Percentiles rank a stretch among this genome's conserved stretches.
Conservation (phyloP, 2,329 filamentous ascomycete genomes). For the Tolypocladium album region DNA sequence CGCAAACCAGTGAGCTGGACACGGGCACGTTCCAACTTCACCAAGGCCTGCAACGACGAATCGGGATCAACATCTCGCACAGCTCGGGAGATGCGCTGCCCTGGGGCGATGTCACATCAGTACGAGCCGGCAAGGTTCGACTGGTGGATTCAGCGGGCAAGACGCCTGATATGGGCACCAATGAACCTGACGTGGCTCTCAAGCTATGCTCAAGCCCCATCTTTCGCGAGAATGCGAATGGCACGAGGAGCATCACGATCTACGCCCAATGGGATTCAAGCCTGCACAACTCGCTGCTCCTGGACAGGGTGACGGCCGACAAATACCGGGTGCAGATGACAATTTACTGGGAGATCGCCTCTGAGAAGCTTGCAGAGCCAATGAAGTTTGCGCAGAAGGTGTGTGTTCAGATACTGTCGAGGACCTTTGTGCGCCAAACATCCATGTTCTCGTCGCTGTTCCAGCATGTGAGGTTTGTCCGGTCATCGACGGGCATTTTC, state of each 20-base stretch:
- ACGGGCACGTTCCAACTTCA: constrained; percentile 89
- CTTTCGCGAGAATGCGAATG: constrained; percentile 79
- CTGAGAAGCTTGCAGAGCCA: constrained; percentile 72
- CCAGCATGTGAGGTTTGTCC: constrained; percentile 75
- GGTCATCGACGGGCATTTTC: constrained; percentile 79
- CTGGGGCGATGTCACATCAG: constrained; percentile 71
- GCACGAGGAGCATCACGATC: constrained; percentile 76
- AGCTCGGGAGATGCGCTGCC: constrained; percentile 80
- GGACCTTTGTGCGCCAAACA: constrained; percentile 74
- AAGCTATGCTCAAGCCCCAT: constrained; percentile 68
- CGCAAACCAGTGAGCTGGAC: constrained; percentile 75
- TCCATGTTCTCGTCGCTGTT: constrained; percentile 83
- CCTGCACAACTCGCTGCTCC: constrained; percentile 77
- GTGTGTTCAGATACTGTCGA: constrained; percentile 71
- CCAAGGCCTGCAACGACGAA: constrained; percentile 82
- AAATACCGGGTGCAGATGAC: constrained; percentile 86
- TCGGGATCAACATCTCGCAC: constrained; percentile 82
- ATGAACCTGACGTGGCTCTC: constrained; percentile 63
- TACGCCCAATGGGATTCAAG: constrained; percentile 97
- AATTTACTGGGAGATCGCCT: constrained; percentile 76
- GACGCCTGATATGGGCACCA: constrained; percentile 64
- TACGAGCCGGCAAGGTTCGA: constrained; percentile 72
- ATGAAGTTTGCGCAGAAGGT: constrained; percentile 80
- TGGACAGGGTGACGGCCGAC: constrained; percentile 90
- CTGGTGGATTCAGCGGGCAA: constrained; percentile 80